Evolutionary conservation across 2,329 filamentous ascomycete species (phyloP).

Genomic region (Dryadomyces quercus-mongolicae): DNA sequence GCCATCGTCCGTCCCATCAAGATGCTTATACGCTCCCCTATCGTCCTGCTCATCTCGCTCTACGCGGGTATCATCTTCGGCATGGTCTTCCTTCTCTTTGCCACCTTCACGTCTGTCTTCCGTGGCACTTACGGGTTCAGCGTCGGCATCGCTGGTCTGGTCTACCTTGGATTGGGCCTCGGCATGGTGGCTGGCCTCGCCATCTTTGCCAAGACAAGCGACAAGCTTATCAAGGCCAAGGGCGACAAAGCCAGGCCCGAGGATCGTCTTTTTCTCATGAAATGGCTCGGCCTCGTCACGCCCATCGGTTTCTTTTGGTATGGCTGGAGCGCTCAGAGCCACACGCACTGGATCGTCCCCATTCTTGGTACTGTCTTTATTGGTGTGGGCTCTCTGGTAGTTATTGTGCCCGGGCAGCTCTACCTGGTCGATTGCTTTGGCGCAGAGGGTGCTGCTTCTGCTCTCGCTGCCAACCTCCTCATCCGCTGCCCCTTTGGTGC

Average conservation of each 20-base stretch:
- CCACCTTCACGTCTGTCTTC: conserved; percentile 40
- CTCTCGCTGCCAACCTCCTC: conserved; percentile 44
- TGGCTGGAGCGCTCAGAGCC: conserved; percentile 34
- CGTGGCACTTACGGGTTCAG: conserved; percentile 36
- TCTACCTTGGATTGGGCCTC: conserved; percentile 40
- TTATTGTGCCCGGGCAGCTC: conserved; percentile 2
- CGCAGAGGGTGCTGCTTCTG: conserved; percentile 39
- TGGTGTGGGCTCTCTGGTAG: conserved; percentile 19
- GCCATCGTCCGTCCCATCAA: conserved; percentile 24
- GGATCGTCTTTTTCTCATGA: conserved; percentile 48
- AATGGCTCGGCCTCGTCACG: conserved; percentile 24
- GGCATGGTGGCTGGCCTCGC: conserved; percentile 30
- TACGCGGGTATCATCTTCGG: conserved; percentile 44
- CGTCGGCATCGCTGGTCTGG: conserved; percentile 28
- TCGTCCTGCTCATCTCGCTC: conserved; percentile 35
- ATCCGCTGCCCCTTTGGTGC: conserved; percentile 37
- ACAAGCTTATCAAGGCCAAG: conserved; percentile 46
- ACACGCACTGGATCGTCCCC: conserved; percentile 38
- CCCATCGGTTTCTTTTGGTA: conserved; percentile 35
- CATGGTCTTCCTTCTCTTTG: conserved; percentile 41
- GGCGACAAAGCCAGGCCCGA: conserved; percentile 41
- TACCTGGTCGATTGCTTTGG: conserved; percentile 47
- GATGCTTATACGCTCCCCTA: conserved; percentile 42
- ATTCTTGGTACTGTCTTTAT: conserved; percentile 34
- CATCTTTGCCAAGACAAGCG: conserved; percentile 41